Evolutionary conservation across 2,329 filamentous ascomycete genomes (phyloP), one percentile per base, ranked within the genome.

Genomic region (Didymella pomorum): DNA sequence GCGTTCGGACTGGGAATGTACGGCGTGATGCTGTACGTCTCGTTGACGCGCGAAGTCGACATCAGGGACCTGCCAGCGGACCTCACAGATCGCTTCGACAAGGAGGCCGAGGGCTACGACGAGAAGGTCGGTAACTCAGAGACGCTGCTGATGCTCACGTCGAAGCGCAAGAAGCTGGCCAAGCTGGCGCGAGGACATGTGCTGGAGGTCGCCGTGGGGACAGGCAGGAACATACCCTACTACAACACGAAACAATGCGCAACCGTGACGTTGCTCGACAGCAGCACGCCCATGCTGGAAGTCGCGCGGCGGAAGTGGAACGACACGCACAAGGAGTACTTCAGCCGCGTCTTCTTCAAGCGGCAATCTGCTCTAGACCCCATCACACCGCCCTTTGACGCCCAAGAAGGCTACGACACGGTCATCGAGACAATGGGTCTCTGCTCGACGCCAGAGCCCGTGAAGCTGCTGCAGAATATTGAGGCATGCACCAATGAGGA

Each of bases 381-480:
- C 9, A 80, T 82, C 64, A 76, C 76, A 8, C 72, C 76, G 9
- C 77, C 79, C 8, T 80, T 78, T 26, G 72, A 66, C 33, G 71
- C 75, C 12, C 71, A 72, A 39, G 76, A 77, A 29, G 76, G 76
- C 23, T 83, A 81, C 67, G 80, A 82, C 54, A 82, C 80, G 1
- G 79, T 83, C 37, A 69, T 83, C 44, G 81, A 83, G 67, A 82
- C 81, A 3, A 82, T 83, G 80, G 81, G 81, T 6, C 70, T 83
- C 8, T 83, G 81, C 71, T 82, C 79, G 33, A 83, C 80, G 25
- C 70, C 77, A 7, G 72, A 78, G 47, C 81, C 81, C 2, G 76
- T 76, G 31, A 71, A 73, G 56, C 69, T 83, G 43, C 70, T 83
- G 23, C 71, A 71, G 63, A 82, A 80, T 59, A 74, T 83, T 37